These are phyloP conservation scores for Rhynchosporium secalis DNA, from an alignment of 2,329 filamentous ascomycete genomes.

Conservation along the genomic window DNA sequence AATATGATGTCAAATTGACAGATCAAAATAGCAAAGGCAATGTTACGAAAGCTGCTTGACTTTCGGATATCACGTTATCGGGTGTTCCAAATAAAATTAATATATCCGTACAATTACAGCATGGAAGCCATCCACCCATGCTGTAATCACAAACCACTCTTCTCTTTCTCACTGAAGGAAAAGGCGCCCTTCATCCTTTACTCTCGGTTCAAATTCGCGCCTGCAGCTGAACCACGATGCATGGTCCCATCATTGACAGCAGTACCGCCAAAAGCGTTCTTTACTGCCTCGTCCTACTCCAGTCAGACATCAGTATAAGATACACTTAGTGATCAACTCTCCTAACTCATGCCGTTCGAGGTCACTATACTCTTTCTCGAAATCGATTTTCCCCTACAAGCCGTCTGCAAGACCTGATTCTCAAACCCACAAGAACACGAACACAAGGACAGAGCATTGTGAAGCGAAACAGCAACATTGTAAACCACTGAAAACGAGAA, in stretches of 20 bases:
- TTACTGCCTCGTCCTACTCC: background rate
- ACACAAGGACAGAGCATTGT: background rate
- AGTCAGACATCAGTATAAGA: background rate
- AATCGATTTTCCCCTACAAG: background rate
- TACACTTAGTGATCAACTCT: background rate
- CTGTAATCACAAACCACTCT: background rate
- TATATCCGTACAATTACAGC: too few species aligned
- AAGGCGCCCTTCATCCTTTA: background rate
- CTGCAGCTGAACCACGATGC: background rate
- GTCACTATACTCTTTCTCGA: background rate
- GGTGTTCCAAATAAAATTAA: too few species aligned
- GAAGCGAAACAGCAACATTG: too few species aligned
- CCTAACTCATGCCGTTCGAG: background rate
- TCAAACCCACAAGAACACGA: background rate
- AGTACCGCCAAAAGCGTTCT: constrained; percentile 5
- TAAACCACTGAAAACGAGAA: too few species aligned
- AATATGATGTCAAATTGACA: too few species aligned
- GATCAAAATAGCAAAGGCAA: too few species aligned
- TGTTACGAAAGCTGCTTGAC: too few species aligned
- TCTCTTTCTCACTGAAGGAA: background rate
- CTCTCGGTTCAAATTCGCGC: constrained; percentile 1
- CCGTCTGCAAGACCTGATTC: background rate
- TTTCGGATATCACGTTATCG: too few species aligned
- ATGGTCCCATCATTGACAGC: constrained; percentile 3
- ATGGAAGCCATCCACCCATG: too few species aligned